phyloP scores from a whole-genome alignment of 768 basidiomycete genomes.

The Leucosporidium yakuticum region DNA sequence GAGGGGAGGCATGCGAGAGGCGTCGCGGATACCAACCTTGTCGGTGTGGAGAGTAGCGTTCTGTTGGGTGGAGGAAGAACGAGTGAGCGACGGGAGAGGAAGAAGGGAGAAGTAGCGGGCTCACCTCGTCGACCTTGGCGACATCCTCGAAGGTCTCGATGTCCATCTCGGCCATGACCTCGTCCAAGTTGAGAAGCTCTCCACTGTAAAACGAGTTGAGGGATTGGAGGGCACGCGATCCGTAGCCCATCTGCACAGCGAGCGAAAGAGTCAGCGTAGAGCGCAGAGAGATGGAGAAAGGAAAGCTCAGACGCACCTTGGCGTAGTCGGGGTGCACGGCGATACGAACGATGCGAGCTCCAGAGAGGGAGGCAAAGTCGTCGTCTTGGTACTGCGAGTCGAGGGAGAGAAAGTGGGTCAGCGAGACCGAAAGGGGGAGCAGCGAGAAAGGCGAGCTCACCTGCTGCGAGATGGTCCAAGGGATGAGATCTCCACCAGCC shows the following conservation, averaged over 20 bases:
- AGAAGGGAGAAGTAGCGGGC: neutral
- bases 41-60: slow-evolving; percentile 66
- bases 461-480: slow-evolving; percentile 84
- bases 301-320: slow-evolving; percentile 55
- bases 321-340: slow-evolving; percentile 95
- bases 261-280: neutral
- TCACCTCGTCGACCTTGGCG: slow-evolving; percentile 40
- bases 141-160: slow-evolving; percentile 60
- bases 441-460: slow-evolving; percentile 35
- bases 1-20: slow-evolving; percentile 79
- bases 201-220: slow-evolving; percentile 89
- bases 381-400: slow-evolving; percentile 80
- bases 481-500: slow-evolving; percentile 93
- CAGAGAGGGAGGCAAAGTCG: slow-evolving; percentile 84
- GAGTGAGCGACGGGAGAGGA: neutral
- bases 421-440: slow-evolving; percentile 3
- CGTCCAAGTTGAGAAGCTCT: slow-evolving; percentile 81
- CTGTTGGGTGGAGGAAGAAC: slow-evolving; percentile 39
- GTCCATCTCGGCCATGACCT: slow-evolving; percentile 49
- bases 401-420: slow-evolving; percentile 4
- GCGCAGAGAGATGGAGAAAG: neutral
- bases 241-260: slow-evolving; percentile 84
- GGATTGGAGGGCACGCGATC: slow-evolving; percentile 75
- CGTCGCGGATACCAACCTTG: slow-evolving; percentile 61
- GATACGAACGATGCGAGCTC: slow-evolving; percentile 83